Conservation (phyloP, 441 rosid genomes). For the Kokia cookei region DNA sequence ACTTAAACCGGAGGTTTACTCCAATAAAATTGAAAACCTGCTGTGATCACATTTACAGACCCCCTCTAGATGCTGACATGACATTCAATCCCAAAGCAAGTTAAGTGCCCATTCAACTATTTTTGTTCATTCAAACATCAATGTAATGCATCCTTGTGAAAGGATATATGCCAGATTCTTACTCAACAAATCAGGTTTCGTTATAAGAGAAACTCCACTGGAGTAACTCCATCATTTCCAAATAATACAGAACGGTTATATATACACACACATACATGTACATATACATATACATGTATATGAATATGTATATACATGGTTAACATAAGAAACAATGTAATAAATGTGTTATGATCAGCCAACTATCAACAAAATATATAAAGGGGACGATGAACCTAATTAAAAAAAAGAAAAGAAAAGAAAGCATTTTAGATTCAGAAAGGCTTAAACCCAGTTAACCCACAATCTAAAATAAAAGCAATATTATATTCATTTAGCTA, state of each 20-base stretch:
- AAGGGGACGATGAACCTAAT: background rate
- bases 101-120: background rate
- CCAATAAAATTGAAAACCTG: conserved; percentile 19
- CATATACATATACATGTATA: background rate
- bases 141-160: background rate
- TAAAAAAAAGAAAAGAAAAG: too few relatives aligned
- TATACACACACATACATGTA: too few relatives aligned
- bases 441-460: background rate
- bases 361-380: background rate
- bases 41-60: conserved; percentile 9
- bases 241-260: background rate
- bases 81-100: background rate
- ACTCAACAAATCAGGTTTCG: background rate
- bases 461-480: background rate
- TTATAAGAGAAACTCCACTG: background rate
- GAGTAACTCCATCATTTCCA: background rate
- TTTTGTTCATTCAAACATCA: background rate
- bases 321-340: background rate
- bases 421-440: background rate
- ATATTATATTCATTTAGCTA: background rate
- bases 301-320: too few relatives aligned
- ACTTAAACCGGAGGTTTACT: conserved; percentile 50
- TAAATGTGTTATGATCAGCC: background rate
- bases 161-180: background rate
- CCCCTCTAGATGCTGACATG: conserved; percentile 9